phyloP scores from a whole-genome alignment of 2,329 filamentous ascomycete species.

The Hypoxylon sp. region DNA sequence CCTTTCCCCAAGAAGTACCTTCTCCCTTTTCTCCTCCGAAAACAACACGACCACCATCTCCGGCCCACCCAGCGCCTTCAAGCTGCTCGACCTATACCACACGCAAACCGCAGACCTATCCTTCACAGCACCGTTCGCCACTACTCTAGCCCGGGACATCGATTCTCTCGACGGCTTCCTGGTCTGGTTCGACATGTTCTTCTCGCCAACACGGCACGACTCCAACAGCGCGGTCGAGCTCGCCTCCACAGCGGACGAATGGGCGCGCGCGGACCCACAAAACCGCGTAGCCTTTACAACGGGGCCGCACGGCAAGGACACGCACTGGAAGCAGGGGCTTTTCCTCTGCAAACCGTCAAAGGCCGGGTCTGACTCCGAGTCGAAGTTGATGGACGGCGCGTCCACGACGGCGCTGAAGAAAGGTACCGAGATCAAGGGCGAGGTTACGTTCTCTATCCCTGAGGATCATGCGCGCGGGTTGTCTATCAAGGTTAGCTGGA shows the following conservation, averaged over 20 bases:
- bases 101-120: conserved; percentile 78
- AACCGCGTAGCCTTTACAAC: conserved; percentile 89
- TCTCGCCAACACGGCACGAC: conserved; percentile 68
- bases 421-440: conserved; percentile 72
- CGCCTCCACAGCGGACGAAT: conserved; percentile 69
- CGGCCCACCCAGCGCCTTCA: conserved; percentile 74
- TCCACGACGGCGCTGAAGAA: conserved; percentile 62
- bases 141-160: conserved; percentile 71
- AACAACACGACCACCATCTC: conserved; percentile 72
- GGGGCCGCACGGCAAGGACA: conserved; percentile 79
- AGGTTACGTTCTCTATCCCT: conserved; percentile 77
- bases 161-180: conserved; percentile 86
- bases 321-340: conserved; percentile 92
- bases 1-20: background rate
- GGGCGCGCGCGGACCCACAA: conserved; percentile 58
- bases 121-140: conserved; percentile 78
- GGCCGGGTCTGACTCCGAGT: conserved; percentile 32
- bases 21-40: conserved; percentile 54
- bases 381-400: conserved; percentile 61
- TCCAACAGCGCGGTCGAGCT: conserved; percentile 58
- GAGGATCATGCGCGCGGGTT: conserved; percentile 77
- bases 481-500: conserved; percentile 75
- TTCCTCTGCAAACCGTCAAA: conserved; percentile 72
- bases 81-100: conserved; percentile 81
- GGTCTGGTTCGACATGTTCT: conserved; percentile 96